Evolutionary conservation across 371 early-diverging fungal species (phyloP).

Genomic region (Apophysomyces elegans): DNA sequence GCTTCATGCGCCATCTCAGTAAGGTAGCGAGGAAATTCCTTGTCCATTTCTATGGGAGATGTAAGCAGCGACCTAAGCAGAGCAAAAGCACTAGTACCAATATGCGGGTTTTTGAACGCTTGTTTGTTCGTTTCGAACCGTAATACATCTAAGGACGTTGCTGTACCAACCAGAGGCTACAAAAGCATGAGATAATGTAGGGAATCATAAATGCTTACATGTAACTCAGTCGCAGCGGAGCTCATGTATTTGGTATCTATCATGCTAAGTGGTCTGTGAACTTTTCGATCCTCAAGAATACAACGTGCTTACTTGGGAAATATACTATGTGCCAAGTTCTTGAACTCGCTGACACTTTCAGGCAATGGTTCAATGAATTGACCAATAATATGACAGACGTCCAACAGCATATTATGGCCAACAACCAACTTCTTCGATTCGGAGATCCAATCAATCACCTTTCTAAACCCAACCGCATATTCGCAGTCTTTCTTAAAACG

Average conservation of each 20-base stretch:
- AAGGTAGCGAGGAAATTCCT: conserved; percentile 45
- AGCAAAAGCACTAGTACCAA: conserved; percentile 37
- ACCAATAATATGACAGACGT: conserved; percentile 73
- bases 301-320: conserved; percentile 59
- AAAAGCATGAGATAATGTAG: neutral
- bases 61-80: neutral
- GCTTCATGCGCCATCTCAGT: conserved; percentile 80
- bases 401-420: conserved; percentile 87
- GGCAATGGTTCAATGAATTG: conserved; percentile 80
- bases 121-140: conserved; percentile 44
- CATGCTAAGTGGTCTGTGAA: conserved; percentile 46
- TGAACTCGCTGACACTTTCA: conserved; percentile 63
- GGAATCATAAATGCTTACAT: conserved; percentile 27
- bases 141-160: conserved; percentile 40
- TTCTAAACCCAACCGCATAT: conserved; percentile 74
- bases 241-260: conserved; percentile 84
- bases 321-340: conserved; percentile 45
- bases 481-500: conserved; percentile 52
- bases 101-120: conserved; percentile 54
- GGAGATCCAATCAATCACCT: conserved; percentile 78
- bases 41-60: conserved; percentile 35
- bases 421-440: conserved; percentile 71
- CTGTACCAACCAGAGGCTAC: conserved; percentile 35
- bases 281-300: neutral
- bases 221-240: conserved; percentile 55